Conservation (phyloP, 768 basidiomycete species). For the Boletus eberwhitei region DNA sequence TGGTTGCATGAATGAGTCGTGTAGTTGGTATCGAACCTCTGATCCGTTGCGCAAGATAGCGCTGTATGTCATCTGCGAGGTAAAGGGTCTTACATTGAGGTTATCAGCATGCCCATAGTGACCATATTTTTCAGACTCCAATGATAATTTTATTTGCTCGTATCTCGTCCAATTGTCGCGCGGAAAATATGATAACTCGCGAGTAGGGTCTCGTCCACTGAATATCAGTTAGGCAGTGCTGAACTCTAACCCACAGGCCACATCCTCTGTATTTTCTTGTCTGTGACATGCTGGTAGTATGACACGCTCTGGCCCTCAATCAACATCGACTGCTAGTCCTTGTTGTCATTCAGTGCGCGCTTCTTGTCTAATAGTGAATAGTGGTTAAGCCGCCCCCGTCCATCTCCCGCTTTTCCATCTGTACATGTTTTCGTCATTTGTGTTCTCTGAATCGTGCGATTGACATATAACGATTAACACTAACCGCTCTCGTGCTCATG, state of each 20-base stretch:
- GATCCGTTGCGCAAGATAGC: slow-evolving; percentile 25
- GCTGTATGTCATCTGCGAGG: slow-evolving; percentile 21
- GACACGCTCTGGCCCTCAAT: neutral
- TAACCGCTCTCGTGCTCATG: too few relatives aligned
- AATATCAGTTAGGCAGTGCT: neutral
- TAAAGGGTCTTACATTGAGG: slow-evolving; percentile 1
- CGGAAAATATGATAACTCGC: neutral
- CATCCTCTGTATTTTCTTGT: neutral
- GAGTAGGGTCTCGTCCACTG: slow-evolving; percentile 1
- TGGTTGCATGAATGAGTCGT: slow-evolving; percentile 8
- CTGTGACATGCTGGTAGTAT: neutral
- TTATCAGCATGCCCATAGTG: neutral
- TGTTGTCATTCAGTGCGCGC: neutral
- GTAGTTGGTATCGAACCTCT: slow-evolving; percentile 6
- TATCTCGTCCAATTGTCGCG: neutral
- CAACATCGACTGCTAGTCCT: neutral
- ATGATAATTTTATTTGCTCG: slow-evolving; percentile 7
- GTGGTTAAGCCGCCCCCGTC: too few relatives aligned
- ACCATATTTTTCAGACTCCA: slow-evolving; percentile 11
- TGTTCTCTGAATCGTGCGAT: neutral
- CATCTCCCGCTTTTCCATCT: neutral
- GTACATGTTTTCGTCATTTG: neutral
- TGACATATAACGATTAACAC: neutral
- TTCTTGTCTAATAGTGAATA: neutral
- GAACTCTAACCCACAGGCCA: neutral